These are phyloP conservation scores for Entomortierella parvispora DNA, from an alignment of 192 early-diverging fungal genomes.

Conservation along the genomic window DNA sequence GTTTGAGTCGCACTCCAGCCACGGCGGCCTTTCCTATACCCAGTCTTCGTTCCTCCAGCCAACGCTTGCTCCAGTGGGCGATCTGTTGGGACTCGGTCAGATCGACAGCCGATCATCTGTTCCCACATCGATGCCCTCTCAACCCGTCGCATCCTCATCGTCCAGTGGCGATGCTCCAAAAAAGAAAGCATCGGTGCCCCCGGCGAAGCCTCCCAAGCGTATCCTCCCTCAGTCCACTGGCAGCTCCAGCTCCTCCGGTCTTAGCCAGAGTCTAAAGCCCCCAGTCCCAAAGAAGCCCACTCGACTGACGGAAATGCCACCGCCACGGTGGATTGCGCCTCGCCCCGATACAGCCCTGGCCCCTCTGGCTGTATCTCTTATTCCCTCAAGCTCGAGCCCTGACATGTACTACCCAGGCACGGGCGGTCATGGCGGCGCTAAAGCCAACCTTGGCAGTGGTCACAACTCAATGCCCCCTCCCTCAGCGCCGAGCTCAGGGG, in stretches of 20 bases:
- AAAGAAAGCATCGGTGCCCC: conserved; percentile 21
- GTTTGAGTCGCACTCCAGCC: conserved; percentile 15
- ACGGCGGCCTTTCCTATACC: conserved; percentile 11
- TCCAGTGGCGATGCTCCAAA: not conserved
- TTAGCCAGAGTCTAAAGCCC: conserved; percentile 38
- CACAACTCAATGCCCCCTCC: too few species aligned
- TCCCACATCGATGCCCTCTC: not conserved
- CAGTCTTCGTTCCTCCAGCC: conserved; percentile 34
- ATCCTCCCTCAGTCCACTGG: conserved; percentile 46
- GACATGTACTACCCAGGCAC: conserved; percentile 4
- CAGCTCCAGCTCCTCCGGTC: conserved; percentile 40
- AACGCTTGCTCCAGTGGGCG: conserved; percentile 28
- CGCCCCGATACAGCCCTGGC: conserved; percentile 12
- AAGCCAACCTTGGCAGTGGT: too few species aligned
- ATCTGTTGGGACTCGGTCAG: conserved; percentile 33
- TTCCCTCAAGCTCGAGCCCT: conserved; percentile 10
- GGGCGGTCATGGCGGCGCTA: conserved; percentile 1
- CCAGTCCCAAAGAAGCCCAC: conserved; percentile 46
- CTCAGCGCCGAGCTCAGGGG: too few species aligned
- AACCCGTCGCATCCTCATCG: not conserved
- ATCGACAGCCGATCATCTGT: conserved; percentile 17
- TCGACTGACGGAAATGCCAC: conserved; percentile 14
- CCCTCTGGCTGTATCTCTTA: conserved; percentile 2
- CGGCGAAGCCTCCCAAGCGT: conserved; percentile 45
- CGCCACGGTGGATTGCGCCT: conserved; percentile 47